Evolutionary conservation across 208 protist species (phyloP).

Genomic region (Acanthamoeba sp.): DNA sequence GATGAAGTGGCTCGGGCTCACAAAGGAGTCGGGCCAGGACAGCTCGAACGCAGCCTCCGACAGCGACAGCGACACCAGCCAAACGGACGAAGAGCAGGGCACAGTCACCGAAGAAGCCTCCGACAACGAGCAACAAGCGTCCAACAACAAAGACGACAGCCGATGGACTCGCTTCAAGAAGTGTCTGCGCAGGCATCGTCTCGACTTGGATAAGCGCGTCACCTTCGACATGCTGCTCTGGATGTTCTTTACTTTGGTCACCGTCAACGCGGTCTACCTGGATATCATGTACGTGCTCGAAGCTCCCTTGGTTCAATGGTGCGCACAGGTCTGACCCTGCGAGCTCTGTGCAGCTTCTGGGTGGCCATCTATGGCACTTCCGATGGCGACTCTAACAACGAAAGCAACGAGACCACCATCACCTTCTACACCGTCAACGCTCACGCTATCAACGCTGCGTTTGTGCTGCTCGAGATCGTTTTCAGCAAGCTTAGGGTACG

Average conservation of each 20-base stretch:
- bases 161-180: not conserved
- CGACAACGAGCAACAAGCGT: not conserved
- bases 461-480: not conserved
- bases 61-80: not conserved
- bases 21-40: not conserved
- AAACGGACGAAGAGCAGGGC: not conserved
- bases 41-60: too few species aligned
- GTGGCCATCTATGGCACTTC: slow-evolving; percentile 9
- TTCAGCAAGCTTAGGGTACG: not conserved
- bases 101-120: not conserved
- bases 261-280: not conserved
- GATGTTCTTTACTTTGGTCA: slow-evolving; percentile 6
- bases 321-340: too few species aligned
- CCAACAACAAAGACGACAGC: not conserved
- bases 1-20: not conserved
- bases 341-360: not conserved
- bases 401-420: not conserved
- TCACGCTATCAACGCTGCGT: not conserved
- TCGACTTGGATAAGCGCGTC: not conserved
- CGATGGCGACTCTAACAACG: not conserved
- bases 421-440: slow-evolving; percentile 54
- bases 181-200: slow-evolving; percentile 1
- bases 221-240: not conserved
- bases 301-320: too few species aligned
- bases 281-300: slow-evolving; percentile 41